These are phyloP conservation scores for Macrophomina pseudophaseolina DNA, from an alignment of 2,329 filamentous ascomycete species.

Conservation along the genomic window DNA sequence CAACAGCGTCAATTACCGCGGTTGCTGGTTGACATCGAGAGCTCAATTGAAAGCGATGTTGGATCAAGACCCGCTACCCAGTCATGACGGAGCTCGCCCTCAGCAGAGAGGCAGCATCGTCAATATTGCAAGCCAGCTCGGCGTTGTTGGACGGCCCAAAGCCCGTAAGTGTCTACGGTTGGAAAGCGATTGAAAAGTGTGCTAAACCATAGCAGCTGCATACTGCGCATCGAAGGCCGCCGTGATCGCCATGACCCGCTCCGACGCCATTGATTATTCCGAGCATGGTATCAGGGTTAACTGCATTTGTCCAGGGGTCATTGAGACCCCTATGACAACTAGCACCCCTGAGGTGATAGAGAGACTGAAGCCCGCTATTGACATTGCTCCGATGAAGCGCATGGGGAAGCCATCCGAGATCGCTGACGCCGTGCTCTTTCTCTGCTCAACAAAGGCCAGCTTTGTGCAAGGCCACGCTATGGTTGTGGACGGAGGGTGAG, in stretches of 20 bases:
- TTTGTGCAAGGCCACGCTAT: conserved; percentile 58
- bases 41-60: conserved; percentile 59
- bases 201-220: conserved; percentile 46
- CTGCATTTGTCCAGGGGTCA: conserved; percentile 61
- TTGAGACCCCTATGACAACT: conserved; percentile 47
- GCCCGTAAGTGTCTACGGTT: conserved; percentile 39
- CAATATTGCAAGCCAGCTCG: conserved; percentile 61
- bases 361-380: conserved; percentile 45
- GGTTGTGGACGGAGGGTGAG: conserved; percentile 52
- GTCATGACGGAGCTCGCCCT: conserved; percentile 51
- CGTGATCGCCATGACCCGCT: conserved; percentile 62
- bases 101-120: conserved; percentile 53
- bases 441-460: conserved; percentile 59
- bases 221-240: conserved; percentile 66
- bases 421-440: conserved; percentile 57
- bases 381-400: conserved; percentile 55
- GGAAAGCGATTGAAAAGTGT: background rate
- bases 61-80: conserved; percentile 56
- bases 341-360: conserved; percentile 39
- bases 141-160: conserved; percentile 42
- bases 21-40: conserved; percentile 62
- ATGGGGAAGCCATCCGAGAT: conserved; percentile 59
- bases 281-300: conserved; percentile 59
- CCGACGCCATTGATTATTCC: conserved; percentile 64
- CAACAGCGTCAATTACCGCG: conserved; percentile 62